Conservation (phyloP, 1,139 yeast species). For the Kurtzmaniella natalensis region DNA sequence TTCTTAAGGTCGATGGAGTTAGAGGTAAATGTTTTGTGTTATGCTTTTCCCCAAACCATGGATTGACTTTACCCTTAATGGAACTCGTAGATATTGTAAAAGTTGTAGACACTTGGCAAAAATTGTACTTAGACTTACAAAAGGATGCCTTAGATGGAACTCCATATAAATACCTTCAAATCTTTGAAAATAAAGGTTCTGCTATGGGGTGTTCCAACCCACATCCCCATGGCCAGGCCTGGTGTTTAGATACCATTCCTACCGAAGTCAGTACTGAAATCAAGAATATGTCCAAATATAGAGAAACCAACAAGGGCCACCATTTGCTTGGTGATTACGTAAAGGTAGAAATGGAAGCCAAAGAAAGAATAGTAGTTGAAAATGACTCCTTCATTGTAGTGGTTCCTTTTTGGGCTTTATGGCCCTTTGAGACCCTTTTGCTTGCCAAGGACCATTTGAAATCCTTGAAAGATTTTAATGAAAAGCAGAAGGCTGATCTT, state of each 20-base stretch:
- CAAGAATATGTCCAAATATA: slow-evolving; percentile 46
- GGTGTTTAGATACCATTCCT: slow-evolving; percentile 68
- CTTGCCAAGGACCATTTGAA: slow-evolving; percentile 52
- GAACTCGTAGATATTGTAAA: slow-evolving; percentile 30
- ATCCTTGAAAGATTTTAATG: slow-evolving; percentile 47
- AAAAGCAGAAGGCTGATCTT: slow-evolving; percentile 49
- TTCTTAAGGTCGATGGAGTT: slow-evolving; percentile 57
- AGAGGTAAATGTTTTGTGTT: slow-evolving; percentile 69
- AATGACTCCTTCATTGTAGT: slow-evolving; percentile 67
- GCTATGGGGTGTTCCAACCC: slow-evolving; percentile 85
- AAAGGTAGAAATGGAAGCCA: slow-evolving; percentile 48
- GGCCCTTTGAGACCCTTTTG: slow-evolving; percentile 76
- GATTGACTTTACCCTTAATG: slow-evolving; percentile 66
- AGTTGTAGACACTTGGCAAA: slow-evolving; percentile 60
- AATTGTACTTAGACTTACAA: slow-evolving; percentile 39
- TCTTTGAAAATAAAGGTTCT: slow-evolving; percentile 73
- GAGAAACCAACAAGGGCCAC: slow-evolving; percentile 31
- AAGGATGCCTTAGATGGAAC: slow-evolving; percentile 37
- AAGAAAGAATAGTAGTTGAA: slow-evolving; percentile 50
- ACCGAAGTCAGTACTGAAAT: slow-evolving; percentile 65
- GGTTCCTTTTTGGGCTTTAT: slow-evolving; percentile 79
- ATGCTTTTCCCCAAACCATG: slow-evolving; percentile 72
- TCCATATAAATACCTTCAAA: slow-evolving; percentile 60
- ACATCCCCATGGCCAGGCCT: slow-evolving; percentile 78
- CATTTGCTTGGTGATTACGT: slow-evolving; percentile 65